Evolutionary conservation across 768 basidiomycete genomes (phyloP), one percentile per base, ranked within the genome.

Genomic region (Boletus speciosus): DNA sequence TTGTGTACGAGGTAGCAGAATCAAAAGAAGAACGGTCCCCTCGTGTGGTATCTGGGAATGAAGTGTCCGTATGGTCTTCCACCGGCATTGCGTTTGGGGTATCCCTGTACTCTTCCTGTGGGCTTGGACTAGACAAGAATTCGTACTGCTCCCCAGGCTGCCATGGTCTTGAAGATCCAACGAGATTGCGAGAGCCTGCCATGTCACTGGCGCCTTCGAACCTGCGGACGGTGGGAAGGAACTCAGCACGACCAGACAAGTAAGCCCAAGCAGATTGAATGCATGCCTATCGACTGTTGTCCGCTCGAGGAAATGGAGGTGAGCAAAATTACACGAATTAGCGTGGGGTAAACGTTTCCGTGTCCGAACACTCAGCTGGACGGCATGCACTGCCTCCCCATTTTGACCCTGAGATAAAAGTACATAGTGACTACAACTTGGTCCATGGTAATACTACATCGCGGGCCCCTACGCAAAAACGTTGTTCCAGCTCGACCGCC

Each of bases 401-500:
- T 25, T 36, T 50, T 14, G 16, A 27, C n/a, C 8, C 8, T 23
- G 21, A 39, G 2, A 27, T 36, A 29, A 23, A 23, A 11, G 32
- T 32, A 14, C 16, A 21, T 37, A 21, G 19, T 19, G 19, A 31
- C 47, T 31, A 34, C 19, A 10, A 36, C 19, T 19, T 19, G 19
- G 19, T 19, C 19, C 19, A 19, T 19, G 19, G 19, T 19, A 19
- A 19, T 19, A 19, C 19, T 23, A 23, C 12, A 48, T 47, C 16
- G 16, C 21, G 4, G 23, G 34, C 8, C 50, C 21, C 27, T 31
- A 55, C 39, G 21, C 51, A 64, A 83, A 88, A 52, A 89, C 79
- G 60, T 78, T 80, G 71, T 83, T 79, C 83, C 87, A 91, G 71
- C 88, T 90, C n/a, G 73, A 67, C 56, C 90, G 69, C 61, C 78